These are phyloP conservation scores for Patellifolia procumbens DNA, from an alignment of 179 eudicot species.

Conservation along the genomic window DNA sequence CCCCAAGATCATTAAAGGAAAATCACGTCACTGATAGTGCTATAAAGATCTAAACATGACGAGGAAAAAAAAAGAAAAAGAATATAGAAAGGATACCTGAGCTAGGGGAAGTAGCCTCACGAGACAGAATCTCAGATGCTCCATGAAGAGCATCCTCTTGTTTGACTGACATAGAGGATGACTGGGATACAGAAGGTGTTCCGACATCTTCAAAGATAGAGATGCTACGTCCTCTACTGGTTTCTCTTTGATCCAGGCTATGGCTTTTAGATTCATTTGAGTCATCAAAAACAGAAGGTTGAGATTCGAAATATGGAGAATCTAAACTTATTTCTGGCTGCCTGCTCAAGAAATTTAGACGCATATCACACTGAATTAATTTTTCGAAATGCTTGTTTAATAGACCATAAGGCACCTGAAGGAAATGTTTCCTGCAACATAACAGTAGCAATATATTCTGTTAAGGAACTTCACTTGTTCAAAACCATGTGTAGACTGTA, in stretches of 20 bases:
- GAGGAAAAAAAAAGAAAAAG: conserved; percentile 18
- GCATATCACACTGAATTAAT: conserved; percentile 50
- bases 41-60: conserved; percentile 1
- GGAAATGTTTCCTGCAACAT: conserved; percentile 50
- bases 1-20: background rate
- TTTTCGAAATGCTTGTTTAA: conserved; percentile 56
- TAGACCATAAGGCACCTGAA: conserved; percentile 45
- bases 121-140: conserved; percentile 29
- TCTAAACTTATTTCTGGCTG: conserved; percentile 46
- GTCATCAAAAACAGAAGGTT: conserved; percentile 28
- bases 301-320: conserved; percentile 43
- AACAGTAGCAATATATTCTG: conserved; percentile 10
- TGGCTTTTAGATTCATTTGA: conserved; percentile 24
- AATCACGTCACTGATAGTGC: background rate
- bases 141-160: conserved; percentile 37
- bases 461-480: background rate
- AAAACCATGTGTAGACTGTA: too few relatives aligned
- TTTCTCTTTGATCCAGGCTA: conserved; percentile 31
- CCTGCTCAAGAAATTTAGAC: conserved; percentile 46
- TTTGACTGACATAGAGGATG: conserved; percentile 35
- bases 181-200: conserved; percentile 40
- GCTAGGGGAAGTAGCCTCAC: conserved; percentile 45
- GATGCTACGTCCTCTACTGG: conserved; percentile 27
- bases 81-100: conserved; percentile 33
- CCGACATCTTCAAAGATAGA: conserved; percentile 37